Conservation (phyloP, 164 flowering plant species). For the Paratinospora sagittata region DNA sequence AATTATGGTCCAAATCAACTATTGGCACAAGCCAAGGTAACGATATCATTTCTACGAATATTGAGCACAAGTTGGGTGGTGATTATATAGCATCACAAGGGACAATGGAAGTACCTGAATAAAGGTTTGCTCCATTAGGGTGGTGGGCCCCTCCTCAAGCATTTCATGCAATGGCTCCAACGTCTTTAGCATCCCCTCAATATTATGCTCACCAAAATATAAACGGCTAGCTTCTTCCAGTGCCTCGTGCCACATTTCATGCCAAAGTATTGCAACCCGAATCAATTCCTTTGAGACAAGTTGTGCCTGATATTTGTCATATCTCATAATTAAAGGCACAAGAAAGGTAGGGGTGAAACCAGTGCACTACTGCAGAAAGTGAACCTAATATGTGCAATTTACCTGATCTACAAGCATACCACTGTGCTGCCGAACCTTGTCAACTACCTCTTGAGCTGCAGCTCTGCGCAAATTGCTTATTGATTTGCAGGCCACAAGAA, state of each 20-base stretch:
- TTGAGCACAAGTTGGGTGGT: not conserved
- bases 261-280: conserved; percentile 98
- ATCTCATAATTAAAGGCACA: not conserved
- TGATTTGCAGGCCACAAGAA: conserved; percentile 97
- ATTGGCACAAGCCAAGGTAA: not conserved
- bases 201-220: conserved; percentile 94
- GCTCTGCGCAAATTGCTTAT: conserved; percentile 79
- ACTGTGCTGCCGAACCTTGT: conserved; percentile 91
- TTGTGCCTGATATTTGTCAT: conserved; percentile 63
- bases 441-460: conserved; percentile 98
- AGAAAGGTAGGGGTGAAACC: not conserved
- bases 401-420: conserved; percentile 98
- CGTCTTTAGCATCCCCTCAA: conserved; percentile 85
- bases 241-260: conserved; percentile 98
- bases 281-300: conserved; percentile 96
- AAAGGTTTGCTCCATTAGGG: conserved; percentile 79
- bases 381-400: not conserved
- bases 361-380: not conserved
- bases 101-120: conserved; percentile 63
- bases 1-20: not conserved
- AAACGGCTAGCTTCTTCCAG: conserved; percentile 97
- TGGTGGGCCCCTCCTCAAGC: conserved; percentile 84
- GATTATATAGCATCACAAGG: not conserved
- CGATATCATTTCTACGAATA: not conserved
- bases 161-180: conserved; percentile 89